Base-by-base conservation (phyloP, 306 rosid genomes). In the Glycine latifolia region DNA sequence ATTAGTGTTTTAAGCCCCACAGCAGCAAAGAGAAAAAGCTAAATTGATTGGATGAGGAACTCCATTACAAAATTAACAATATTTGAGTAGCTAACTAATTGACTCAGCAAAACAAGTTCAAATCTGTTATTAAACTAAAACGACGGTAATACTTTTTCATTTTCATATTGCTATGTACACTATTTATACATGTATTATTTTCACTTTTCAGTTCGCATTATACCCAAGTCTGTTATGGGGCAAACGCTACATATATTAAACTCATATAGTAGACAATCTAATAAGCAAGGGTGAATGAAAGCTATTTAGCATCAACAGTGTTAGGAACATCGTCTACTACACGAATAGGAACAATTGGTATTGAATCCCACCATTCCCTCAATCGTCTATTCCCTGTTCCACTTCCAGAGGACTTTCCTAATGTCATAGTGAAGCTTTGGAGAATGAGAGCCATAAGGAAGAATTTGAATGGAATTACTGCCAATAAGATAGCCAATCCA, bases 291-390 rank as follows among this genome's bases (percentile, higher is more conserved):
- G 9, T 31, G 49, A 43, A 48, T 9, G 66, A 60, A 6, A 49
- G 66, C 61, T 82, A 86, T 71, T 76, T 26, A 77, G 43, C 76
- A 59, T 12, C 7, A 3, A 14, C 76, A 20, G 80, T 59, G 39
- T 50, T 17, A 13, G 76, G 85, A 80, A 9, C 20, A 63, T 89
- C 68, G 62, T 87, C 82, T 5, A 87, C 97, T 13, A 95, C 85
- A 15, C 89, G 91, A 43, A 95, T 88, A 15, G 90, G 90, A 75
- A 93, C 86, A 0, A 95, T 84, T 8, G 99, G 98, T 73, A 95
- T 93, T 5, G 97, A 87, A 62, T 93, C 99, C 99, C 98, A 91
- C 99, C 99, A 95, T 84, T 95, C 99, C 74, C 78, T 91, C 67
- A 89, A 75, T 20, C 99, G 67, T 87, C 98, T 85, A 81, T 89